Percentiles rank a stretch among this genome's conserved stretches.
Evolutionary conservation across 179 eudicot genomes (phyloP).

Genomic region (Silene noctiflora): DNA sequence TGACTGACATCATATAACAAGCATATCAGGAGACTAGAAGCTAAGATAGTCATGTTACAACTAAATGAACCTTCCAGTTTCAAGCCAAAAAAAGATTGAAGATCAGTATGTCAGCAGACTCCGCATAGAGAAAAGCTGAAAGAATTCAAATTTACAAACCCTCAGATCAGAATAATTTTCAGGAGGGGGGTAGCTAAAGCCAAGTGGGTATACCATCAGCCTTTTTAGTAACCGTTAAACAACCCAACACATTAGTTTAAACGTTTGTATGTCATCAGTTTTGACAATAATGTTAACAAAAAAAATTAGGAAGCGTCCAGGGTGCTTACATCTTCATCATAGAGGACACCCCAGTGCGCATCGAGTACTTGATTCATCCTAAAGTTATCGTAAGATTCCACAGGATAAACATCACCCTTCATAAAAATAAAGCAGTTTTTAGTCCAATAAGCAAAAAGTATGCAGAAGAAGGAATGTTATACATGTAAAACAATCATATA

Average conservation of each 20-base stretch:
- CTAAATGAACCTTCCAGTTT: neutral
- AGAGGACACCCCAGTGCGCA: slow-evolving; percentile 89
- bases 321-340: slow-evolving; percentile 69
- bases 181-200: neutral
- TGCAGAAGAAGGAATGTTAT: neutral
- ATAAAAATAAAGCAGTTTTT: slow-evolving; percentile 21
- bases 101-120: neutral
- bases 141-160: neutral
- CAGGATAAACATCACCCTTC: slow-evolving; percentile 96
- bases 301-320: slow-evolving; percentile 20
- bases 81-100: neutral
- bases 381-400: slow-evolving; percentile 54
- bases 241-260: neutral
- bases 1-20: slow-evolving; percentile 45
- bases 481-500: slow-evolving; percentile 2
- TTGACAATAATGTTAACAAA: neutral
- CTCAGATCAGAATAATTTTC: slow-evolving; percentile 11
- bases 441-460: slow-evolving; percentile 15
- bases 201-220: neutral
- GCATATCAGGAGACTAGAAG: slow-evolving; percentile 15
- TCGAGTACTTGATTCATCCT: slow-evolving; percentile 66
- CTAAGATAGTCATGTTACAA: neutral
- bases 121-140: neutral
- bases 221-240: neutral
- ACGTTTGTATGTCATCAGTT: neutral